Percentiles rank a stretch among this genome's conserved stretches.
These are phyloP conservation scores for Cyclotella choctawhatcheeana DNA, from an alignment of 108 stramenopile species.

Conservation along the genomic window DNA sequence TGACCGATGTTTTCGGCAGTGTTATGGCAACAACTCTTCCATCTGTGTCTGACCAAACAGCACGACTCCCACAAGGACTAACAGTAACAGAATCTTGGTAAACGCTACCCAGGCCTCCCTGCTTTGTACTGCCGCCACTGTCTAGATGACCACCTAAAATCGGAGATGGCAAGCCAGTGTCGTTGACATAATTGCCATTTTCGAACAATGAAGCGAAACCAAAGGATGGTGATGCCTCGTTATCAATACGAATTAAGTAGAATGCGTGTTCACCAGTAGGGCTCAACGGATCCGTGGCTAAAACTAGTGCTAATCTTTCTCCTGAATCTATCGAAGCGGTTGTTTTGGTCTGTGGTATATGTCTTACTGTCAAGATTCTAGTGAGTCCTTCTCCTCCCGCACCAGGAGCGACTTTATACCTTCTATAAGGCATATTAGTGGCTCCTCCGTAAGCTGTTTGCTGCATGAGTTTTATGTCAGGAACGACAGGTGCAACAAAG, in stretches of 20 bases:
- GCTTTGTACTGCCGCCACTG: conserved; percentile 56
- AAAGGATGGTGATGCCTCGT: conserved; percentile 47
- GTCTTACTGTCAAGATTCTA: conserved; percentile 43
- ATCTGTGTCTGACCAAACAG: conserved; percentile 71
- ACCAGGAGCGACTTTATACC: conserved; percentile 72
- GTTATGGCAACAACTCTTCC: conserved; percentile 69
- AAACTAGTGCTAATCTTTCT: conserved; percentile 57
- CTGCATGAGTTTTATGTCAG: conserved; percentile 38
- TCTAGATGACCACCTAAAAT: conserved; percentile 69
- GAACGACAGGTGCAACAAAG: conserved; percentile 62
- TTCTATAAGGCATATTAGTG: conserved; percentile 64
- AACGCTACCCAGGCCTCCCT: conserved; percentile 73
- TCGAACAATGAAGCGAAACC: conserved; percentile 19
- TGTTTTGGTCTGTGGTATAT: conserved; percentile 42
- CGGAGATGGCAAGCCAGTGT: conserved; percentile 59
- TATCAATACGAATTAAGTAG: conserved; percentile 63
- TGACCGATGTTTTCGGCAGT: conserved; percentile 51
- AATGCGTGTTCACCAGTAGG: conserved; percentile 77
- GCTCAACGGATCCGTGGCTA: conserved; percentile 74
- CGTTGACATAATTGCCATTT: conserved; percentile 20
- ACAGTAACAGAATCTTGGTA: conserved; percentile 47
- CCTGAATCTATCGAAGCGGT: conserved; percentile 27
- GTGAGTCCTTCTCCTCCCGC: conserved; percentile 57
- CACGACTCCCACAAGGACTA: conserved; percentile 72
- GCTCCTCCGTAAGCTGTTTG: conserved; percentile 52